Percentiles rank a stretch among this genome's conserved stretches.
Conservation (phyloP, 2,329 filamentous ascomycete genomes). For the Epichloe aotearoae region DNA sequence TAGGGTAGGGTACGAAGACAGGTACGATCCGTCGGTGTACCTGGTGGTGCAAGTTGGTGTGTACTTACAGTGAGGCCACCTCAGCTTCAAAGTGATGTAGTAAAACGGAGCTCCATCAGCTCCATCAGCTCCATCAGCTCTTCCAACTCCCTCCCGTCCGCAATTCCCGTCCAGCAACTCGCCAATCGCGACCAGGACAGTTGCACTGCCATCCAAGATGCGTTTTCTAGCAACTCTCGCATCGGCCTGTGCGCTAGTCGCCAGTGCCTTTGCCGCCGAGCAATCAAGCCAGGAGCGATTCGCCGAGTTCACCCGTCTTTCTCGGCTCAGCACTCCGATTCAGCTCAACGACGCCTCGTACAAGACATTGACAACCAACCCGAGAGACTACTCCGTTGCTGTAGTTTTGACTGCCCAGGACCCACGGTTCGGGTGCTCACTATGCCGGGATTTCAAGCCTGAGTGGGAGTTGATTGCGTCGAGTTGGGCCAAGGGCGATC, state of each 20-base stretch:
- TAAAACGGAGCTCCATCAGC: slow-evolving; percentile 9
- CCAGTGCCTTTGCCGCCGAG: slow-evolving; percentile 49
- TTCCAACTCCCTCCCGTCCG: not conserved
- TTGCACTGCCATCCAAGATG: slow-evolving; percentile 38
- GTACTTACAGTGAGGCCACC: slow-evolving; percentile 16
- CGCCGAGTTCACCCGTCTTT: slow-evolving; percentile 54
- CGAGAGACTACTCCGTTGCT: slow-evolving; percentile 71
- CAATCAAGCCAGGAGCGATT: slow-evolving; percentile 55
- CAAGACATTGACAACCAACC: slow-evolving; percentile 57
- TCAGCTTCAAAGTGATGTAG: slow-evolving; percentile 17
- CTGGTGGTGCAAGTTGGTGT: too few species aligned
- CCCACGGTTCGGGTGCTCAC: slow-evolving; percentile 64
- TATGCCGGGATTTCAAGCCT: slow-evolving; percentile 84
- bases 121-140: slow-evolving; percentile 9
- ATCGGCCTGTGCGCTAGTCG: slow-evolving; percentile 47
- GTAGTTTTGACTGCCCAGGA: slow-evolving; percentile 83
- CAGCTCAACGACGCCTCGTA: slow-evolving; percentile 70
- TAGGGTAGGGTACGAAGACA: too few species aligned
- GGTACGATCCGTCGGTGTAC: too few species aligned
- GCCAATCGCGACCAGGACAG: slow-evolving; percentile 6
- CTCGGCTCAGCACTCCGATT: slow-evolving; percentile 51
- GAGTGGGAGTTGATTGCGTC: slow-evolving; percentile 82
- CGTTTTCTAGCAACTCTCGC: slow-evolving; percentile 51
- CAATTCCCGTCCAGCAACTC: not conserved
- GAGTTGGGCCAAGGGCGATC: slow-evolving; percentile 81